Conservation (phyloP, 2,329 filamentous ascomycete species). For the Cladobotryum protrusum region DNA sequence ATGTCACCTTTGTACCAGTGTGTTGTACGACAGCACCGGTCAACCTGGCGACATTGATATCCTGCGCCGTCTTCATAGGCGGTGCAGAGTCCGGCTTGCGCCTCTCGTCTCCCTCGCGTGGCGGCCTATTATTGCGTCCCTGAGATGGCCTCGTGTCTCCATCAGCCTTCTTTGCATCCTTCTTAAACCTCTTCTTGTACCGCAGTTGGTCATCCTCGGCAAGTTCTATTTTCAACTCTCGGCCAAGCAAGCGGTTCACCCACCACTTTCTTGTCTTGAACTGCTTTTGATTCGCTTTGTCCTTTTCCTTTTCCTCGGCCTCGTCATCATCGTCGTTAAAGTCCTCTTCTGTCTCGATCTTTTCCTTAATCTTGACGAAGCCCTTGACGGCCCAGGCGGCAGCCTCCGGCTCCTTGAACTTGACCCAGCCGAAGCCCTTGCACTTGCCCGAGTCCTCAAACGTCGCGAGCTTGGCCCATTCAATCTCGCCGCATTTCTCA, state of each 20-base stretch:
- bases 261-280: constrained; percentile 67
- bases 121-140: constrained; percentile 33
- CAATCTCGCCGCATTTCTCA: constrained; percentile 73
- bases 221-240: constrained; percentile 80
- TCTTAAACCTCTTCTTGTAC: constrained; percentile 92
- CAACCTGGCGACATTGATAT: constrained; percentile 53
- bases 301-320: constrained; percentile 35
- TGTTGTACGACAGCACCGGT: constrained; percentile 74
- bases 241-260: constrained; percentile 76
- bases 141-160: constrained; percentile 21
- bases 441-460: constrained; percentile 97
- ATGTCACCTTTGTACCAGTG: constrained; percentile 74
- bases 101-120: constrained; percentile 11
- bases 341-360: constrained; percentile 56
- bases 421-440: constrained; percentile 95
- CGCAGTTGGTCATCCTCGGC: constrained; percentile 84
- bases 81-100: constrained; percentile 22
- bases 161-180: constrained; percentile 47
- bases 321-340: constrained; percentile 47
- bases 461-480: constrained; percentile 81
- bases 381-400: constrained; percentile 68
- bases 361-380: constrained; percentile 65
- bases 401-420: constrained; percentile 72
- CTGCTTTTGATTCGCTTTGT: constrained; percentile 39
- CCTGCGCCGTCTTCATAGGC: constrained; percentile 37